These are phyloP conservation scores for Moesziomyces sp. DNA, from an alignment of 1,284 basidiomycete genomes.

Conservation along the genomic window DNA sequence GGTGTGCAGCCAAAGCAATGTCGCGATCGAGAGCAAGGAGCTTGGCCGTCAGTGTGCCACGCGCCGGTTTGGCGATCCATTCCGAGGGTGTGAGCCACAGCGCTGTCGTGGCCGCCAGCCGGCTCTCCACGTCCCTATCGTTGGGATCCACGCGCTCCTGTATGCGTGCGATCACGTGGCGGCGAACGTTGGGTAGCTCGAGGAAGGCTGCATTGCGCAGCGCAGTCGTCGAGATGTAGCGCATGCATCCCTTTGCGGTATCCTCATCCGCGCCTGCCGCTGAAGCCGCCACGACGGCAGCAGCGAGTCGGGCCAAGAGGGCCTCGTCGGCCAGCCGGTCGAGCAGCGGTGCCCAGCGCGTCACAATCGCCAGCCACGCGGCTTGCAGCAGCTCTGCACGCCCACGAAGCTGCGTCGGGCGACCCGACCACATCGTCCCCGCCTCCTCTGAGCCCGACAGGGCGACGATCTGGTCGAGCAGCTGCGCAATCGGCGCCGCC, in stretches of 20 bases:
- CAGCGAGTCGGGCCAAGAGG: constrained; percentile 18
- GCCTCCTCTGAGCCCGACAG: not conserved
- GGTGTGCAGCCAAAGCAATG: constrained; percentile 4
- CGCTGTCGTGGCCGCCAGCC: constrained; percentile 15
- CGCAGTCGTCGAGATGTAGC: constrained; percentile 20
- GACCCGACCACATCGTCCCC: constrained; percentile 17
- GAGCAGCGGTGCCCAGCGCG: constrained; percentile 41
- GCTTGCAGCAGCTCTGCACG: constrained; percentile 27
- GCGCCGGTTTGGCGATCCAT: constrained; percentile 30
- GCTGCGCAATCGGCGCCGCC: constrained; percentile 1
- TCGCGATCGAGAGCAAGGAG: constrained; percentile 30
- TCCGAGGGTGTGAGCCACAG: constrained; percentile 27
- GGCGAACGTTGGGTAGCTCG: constrained; percentile 48
- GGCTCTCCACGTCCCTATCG: not conserved
- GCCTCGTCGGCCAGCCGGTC: constrained; percentile 17
- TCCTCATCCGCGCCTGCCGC: not conserved
- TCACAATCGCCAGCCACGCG: constrained; percentile 47
- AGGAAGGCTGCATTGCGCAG: constrained; percentile 47
- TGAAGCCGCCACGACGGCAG: constrained; percentile 6
- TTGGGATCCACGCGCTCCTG: constrained; percentile 3
- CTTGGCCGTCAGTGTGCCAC: constrained; percentile 16
- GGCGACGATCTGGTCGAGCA: constrained; percentile 10
- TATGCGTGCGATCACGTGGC: constrained; percentile 17
- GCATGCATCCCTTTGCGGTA: constrained; percentile 5
- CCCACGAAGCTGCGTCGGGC: constrained; percentile 2